A percentile compares a stretch with the other conserved stretches of the same genome.
Conservation (phyloP, 139 green algal species). For the Nannochloris sp. region DNA sequence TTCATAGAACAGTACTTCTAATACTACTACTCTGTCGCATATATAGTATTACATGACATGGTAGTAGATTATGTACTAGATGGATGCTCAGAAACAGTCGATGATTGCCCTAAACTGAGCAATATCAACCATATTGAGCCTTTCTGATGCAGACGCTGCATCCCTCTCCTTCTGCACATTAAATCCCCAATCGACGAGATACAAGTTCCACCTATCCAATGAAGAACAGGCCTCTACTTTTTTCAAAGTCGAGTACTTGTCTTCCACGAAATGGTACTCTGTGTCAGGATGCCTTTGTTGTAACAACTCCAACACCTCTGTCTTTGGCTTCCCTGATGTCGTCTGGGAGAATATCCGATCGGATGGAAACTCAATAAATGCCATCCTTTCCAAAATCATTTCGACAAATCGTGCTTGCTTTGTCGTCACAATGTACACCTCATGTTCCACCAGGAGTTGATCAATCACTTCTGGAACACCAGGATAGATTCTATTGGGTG, state of each 20-base stretch:
- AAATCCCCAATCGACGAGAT: conserved; percentile 91
- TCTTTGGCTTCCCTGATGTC: conserved; percentile 67
- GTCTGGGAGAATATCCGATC: conserved; percentile 79
- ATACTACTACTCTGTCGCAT: no score
- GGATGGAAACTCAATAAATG: conserved; percentile 56
- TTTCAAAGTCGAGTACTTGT: conserved; percentile 81
- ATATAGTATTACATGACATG: no score
- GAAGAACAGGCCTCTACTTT: conserved; percentile 55
- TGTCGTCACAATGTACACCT: conserved; percentile 97
- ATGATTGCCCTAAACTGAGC: conserved; percentile 13
- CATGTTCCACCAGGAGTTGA: conserved; percentile 35
- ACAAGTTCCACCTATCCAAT: conserved; percentile 61
- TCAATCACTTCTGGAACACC: conserved; percentile 63
- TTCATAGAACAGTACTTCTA: no score
- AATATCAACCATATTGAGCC: conserved; percentile 32
- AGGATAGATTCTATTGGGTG: conserved; percentile 85
- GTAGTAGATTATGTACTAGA: no score
- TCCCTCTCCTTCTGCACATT: conserved; percentile 66
- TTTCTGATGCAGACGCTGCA: conserved; percentile 17
- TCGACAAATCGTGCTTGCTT: conserved; percentile 89
- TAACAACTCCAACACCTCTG: conserved; percentile 59
- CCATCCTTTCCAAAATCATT: conserved; percentile 76
- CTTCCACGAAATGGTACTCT: conserved; percentile 76
- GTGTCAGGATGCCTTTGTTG: conserved; percentile 42
- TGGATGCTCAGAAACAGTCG: no score